Percentiles rank a stretch among this genome's conserved stretches.
Conservation (phyloP, 2,329 filamentous ascomycete species). For the Fusarium hainanense region DNA sequence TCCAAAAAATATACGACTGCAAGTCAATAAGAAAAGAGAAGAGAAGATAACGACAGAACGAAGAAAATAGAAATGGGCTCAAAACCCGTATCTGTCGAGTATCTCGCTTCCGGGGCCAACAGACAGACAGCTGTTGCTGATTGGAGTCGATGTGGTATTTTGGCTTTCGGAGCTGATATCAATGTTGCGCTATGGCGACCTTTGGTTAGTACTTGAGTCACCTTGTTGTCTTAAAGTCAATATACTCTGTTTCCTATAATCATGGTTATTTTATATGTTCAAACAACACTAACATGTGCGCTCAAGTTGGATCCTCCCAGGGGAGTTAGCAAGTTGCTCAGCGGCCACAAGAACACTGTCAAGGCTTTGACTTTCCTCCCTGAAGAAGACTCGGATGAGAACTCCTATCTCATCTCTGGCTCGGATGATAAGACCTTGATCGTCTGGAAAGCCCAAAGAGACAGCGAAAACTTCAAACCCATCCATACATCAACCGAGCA, state of each 20-base stretch:
- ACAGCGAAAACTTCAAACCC: constrained; percentile 50
- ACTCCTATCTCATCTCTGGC: constrained; percentile 77
- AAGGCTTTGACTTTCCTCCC: constrained; percentile 86
- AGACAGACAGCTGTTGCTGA: constrained; percentile 89
- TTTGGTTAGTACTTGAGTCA: constrained; percentile 63
- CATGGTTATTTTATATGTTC: background rate
- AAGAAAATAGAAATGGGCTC: constrained; percentile 45
- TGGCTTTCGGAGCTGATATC: constrained; percentile 90
- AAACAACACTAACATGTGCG: constrained; percentile 17
- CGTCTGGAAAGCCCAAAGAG: constrained; percentile 68
- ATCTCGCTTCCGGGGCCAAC: constrained; percentile 86
- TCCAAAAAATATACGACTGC: constrained; percentile 20
- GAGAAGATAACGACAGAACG: constrained; percentile 9
- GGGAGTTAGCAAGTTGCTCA: constrained; percentile 75
- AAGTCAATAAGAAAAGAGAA: constrained; percentile 1
- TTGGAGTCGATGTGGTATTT: constrained; percentile 78
- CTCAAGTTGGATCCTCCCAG: constrained; percentile 51
- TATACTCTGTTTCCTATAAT: background rate
- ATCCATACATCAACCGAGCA: constrained; percentile 72
- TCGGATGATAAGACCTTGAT: constrained; percentile 82
- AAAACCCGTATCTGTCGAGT: constrained; percentile 56
- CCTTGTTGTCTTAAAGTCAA: constrained; percentile 19
- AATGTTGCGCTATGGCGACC: constrained; percentile 92
- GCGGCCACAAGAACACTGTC: constrained; percentile 81
- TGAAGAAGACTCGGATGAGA: constrained; percentile 54